Evolutionary conservation across 768 basidiomycete genomes (phyloP), one percentile per base, ranked within the genome.

Genomic region (Thelephora aurantiotincta): DNA sequence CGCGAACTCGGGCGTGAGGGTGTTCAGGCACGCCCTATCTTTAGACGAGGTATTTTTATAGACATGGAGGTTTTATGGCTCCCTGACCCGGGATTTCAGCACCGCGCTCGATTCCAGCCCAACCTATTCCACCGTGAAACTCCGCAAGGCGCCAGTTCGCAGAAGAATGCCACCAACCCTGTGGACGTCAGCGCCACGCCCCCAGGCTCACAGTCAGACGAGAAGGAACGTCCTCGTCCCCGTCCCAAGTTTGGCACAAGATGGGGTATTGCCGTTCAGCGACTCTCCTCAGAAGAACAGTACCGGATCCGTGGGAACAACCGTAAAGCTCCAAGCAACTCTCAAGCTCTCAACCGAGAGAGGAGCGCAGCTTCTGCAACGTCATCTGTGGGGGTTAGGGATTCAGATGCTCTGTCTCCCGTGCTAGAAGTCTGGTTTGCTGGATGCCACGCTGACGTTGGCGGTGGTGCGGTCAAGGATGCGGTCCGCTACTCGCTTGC

Each of bases 361-460:
- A 57, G 34, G 53, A 42, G 2, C 54, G 44, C 2, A 9, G 5
- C 9, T 30, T 30, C 26, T 30, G 26, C 5, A 30, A 30, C 26
- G 26, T 30, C 26, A 30, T 30, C 26, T 4, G 26, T 4, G 26
- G 26, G 4, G 9, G 4, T 30, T 4, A 30, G 5, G 26, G 9
- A 4, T 4, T 30, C 26, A 9, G 26, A 30, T 4, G 5, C 26
- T 9, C 26, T 30, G 4, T 9, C 73, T 2, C 76, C 86, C 59
- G 76, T 85, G 12, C 58, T 78, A 11, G 86, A 90, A 58, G 83
- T 88, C 2, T 90, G 84, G 84, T 90, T 90, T 54, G 55, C 75
- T 5, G 86, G 86, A 1, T 75, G 77, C 51, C 86, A 88, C 2
- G 11, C 44, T 83, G 84, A 87, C 57, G 66, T 88, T 16, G 86